Evolutionary conservation across 1,284 basidiomycete genomes (phyloP).

Genomic region (Heterobasidion annosum): DNA sequence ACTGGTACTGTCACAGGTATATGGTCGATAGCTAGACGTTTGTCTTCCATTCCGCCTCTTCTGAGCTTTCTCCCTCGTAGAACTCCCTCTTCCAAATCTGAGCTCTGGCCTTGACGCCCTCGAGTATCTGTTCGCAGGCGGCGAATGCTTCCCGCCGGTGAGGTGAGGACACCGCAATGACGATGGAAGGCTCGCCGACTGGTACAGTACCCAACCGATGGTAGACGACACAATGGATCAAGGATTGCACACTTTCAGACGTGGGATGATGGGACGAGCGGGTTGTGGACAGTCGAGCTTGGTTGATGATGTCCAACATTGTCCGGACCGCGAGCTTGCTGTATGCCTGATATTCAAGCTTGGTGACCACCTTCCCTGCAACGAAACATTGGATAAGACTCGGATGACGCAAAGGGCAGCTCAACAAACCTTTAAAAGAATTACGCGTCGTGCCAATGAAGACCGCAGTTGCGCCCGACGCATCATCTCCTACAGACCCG

Average conservation of each 20-base stretch:
- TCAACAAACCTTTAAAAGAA: constrained; percentile 41
- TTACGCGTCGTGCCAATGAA: constrained; percentile 72
- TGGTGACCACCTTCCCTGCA: constrained; percentile 62
- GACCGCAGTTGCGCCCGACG: constrained; percentile 62
- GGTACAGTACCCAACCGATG: constrained; percentile 78
- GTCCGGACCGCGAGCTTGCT: constrained; percentile 77
- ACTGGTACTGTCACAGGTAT: not conserved
- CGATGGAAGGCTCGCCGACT: constrained; percentile 74
- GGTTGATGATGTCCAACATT: constrained; percentile 49
- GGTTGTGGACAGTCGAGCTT: constrained; percentile 32
- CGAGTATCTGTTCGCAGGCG: constrained; percentile 75
- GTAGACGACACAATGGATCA: constrained; percentile 52
- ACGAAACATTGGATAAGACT: not conserved
- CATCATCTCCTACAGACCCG: constrained; percentile 48
- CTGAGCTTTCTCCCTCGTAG: constrained; percentile 58
- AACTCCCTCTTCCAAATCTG: constrained; percentile 90
- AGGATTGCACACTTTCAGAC: constrained; percentile 18
- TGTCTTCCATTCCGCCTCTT: constrained; percentile 66
- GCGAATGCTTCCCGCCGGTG: constrained; percentile 77
- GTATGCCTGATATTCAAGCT: constrained; percentile 79
- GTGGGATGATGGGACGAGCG: constrained; percentile 35
- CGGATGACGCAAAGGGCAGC: not conserved
- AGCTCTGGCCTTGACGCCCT: constrained; percentile 73
- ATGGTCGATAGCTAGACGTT: constrained; percentile 26
- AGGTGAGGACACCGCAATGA: constrained; percentile 80